phyloP scores from a whole-genome alignment of 2,329 filamentous ascomycete species.

The Ophiognomonia clavigignenti-juglandacearum region DNA sequence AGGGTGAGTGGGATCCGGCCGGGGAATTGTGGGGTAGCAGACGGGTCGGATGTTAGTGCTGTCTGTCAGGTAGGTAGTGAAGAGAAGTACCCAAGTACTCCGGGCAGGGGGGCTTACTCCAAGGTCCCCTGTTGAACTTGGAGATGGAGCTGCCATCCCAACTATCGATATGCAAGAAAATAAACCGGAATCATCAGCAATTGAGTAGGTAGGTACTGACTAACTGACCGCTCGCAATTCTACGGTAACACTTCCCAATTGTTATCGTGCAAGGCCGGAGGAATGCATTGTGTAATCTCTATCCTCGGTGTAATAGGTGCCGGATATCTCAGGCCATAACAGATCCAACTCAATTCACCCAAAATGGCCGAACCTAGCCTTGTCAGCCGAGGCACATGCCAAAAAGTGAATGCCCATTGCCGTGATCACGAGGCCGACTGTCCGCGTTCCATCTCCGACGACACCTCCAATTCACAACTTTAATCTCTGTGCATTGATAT shows the following conservation, averaged over 20 bases:
- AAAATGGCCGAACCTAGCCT: not conserved
- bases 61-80: not conserved
- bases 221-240: too few relatives aligned
- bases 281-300: not conserved
- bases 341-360: not conserved
- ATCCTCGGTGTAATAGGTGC: not conserved
- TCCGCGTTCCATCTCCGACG: too few relatives aligned
- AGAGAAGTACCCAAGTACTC: not conserved
- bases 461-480: too few relatives aligned
- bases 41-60: not conserved
- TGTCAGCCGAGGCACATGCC: conserved; percentile 9
- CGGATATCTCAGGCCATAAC: not conserved
- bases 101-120: not conserved
- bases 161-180: conserved; percentile 5
- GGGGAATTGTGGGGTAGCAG: not conserved
- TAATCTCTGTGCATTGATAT: too few relatives aligned
- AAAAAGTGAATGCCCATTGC: too few relatives aligned
- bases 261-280: not conserved
- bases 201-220: too few relatives aligned
- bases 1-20: conserved; percentile 2
- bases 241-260: too few relatives aligned
- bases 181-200: conserved; percentile 8
- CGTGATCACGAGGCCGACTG: too few relatives aligned
- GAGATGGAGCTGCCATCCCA: not conserved
- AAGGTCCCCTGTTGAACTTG: not conserved